A percentile compares a stretch with the other conserved stretches of the same genome.
These are phyloP conservation scores for Phytophthora colocasiae DNA, from an alignment of 352 stramenopile genomes.

Conservation along the genomic window DNA sequence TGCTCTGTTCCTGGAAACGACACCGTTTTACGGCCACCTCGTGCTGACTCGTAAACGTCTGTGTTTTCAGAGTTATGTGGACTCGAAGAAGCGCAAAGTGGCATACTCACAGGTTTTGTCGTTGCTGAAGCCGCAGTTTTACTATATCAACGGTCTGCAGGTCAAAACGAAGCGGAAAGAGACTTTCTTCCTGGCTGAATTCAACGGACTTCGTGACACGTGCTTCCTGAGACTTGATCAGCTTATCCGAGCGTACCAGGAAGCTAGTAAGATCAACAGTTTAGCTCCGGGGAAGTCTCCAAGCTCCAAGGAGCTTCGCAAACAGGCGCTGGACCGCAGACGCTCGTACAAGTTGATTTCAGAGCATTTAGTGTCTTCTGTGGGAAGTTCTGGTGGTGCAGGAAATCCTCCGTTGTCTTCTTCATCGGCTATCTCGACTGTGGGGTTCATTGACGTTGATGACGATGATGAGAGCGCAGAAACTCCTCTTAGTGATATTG, in stretches of 20 bases:
- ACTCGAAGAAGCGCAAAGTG: constrained; percentile 60
- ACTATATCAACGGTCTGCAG: constrained; percentile 86
- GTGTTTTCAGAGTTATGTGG: constrained; percentile 66
- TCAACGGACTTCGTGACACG: constrained; percentile 78
- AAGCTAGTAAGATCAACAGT: constrained; percentile 40
- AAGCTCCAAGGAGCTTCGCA: constrained; percentile 51
- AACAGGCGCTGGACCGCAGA: constrained; percentile 62
- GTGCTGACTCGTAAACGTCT: constrained; percentile 74
- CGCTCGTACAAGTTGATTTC: constrained; percentile 62
- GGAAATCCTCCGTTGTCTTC: constrained; percentile 19
- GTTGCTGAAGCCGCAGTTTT: constrained; percentile 84
- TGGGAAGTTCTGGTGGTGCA: constrained; percentile 5
- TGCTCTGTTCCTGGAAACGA: constrained; percentile 76
- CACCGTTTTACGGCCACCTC: constrained; percentile 76
- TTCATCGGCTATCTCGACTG: constrained; percentile 43
- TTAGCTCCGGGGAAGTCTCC: constrained; percentile 33
- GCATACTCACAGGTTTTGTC: constrained; percentile 65
- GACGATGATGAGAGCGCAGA: constrained; percentile 36
- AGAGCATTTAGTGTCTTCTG: constrained; percentile 36
- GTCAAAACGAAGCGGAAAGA: constrained; percentile 71
- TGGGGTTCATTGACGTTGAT: constrained; percentile 59
- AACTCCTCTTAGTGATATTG: constrained; percentile 33
- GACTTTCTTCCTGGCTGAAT: constrained; percentile 83
- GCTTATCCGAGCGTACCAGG: constrained; percentile 70
- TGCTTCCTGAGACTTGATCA: constrained; percentile 77